These are phyloP conservation scores for Colletotrichum lini DNA, from an alignment of 2,329 filamentous ascomycete species.

Conservation along the genomic window DNA sequence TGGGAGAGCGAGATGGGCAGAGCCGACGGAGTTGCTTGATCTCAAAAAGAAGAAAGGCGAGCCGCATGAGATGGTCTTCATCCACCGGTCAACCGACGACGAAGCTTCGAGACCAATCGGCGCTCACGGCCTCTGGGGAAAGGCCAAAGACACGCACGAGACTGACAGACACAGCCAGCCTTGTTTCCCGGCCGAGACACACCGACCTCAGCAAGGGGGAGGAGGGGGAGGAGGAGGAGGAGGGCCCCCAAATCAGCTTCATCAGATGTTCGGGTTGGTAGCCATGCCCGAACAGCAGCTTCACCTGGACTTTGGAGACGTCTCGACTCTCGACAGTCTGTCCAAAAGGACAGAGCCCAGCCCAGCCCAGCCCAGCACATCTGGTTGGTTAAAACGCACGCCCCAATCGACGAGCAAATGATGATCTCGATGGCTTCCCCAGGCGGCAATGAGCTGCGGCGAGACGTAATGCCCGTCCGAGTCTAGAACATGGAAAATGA, in stretches of 20 bases:
- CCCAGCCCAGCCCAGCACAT: background rate
- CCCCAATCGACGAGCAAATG: conserved; percentile 16
- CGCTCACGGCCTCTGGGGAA: conserved; percentile 21
- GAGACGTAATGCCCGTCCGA: conserved; percentile 16
- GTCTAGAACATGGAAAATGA: conserved; percentile 33
- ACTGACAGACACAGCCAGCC: background rate
- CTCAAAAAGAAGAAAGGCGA: background rate
- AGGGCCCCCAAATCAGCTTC: conserved; percentile 22
- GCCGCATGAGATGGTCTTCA: conserved; percentile 2
- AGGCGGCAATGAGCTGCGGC: conserved; percentile 26
- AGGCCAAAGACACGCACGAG: background rate
- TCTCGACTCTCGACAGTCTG: conserved; percentile 21
- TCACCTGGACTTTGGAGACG: conserved; percentile 31
- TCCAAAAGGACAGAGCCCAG: conserved; percentile 2
- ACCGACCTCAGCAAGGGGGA: conserved; percentile 4
- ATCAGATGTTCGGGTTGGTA: conserved; percentile 32
- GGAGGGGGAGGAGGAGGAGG: no score
- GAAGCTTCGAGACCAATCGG: conserved; percentile 19
- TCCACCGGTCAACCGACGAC: background rate
- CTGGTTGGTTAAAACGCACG: background rate
- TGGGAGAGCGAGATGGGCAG: background rate
- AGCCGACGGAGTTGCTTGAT: background rate
- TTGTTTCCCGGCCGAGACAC: conserved; percentile 3
- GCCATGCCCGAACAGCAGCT: conserved; percentile 34
- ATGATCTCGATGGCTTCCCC: conserved; percentile 35